Percentiles rank a stretch among this genome's conserved stretches.
phyloP scores from a whole-genome alignment of 495 filamentous ascomycete species.

The Xylaria longipes region DNA sequence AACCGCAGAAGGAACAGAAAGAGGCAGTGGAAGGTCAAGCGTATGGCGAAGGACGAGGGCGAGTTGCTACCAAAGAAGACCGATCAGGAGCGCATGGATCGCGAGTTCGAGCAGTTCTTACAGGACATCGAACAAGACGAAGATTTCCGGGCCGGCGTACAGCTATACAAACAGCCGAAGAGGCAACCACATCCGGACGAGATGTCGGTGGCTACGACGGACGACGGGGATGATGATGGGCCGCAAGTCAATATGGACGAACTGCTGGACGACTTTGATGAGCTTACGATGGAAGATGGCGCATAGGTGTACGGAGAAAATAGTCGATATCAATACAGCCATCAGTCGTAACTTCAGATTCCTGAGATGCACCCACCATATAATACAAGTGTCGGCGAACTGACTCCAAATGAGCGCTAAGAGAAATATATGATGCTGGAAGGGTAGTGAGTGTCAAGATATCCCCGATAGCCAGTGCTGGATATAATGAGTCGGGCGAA shows the following conservation, averaged over 20 bases:
- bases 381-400: neutral
- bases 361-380: neutral
- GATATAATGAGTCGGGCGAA: neutral
- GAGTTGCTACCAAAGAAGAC: slow-evolving; percentile 78
- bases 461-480: neutral
- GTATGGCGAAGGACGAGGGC: slow-evolving; percentile 87
- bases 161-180: slow-evolving; percentile 75
- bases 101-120: slow-evolving; percentile 96
- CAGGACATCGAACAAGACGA: slow-evolving; percentile 94
- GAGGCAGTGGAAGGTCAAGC: slow-evolving; percentile 91
- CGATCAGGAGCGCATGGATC: slow-evolving; percentile 82
- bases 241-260: slow-evolving; percentile 84
- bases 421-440: neutral
- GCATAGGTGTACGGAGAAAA: slow-evolving; percentile 24
- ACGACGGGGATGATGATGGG: slow-evolving; percentile 69
- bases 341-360: slow-evolving; percentile 8
- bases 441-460: neutral
- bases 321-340: slow-evolving; percentile 8
- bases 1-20: slow-evolving; percentile 81
- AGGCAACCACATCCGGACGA: slow-evolving; percentile 51
- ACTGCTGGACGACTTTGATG: slow-evolving; percentile 88
- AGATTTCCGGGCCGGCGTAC: slow-evolving; percentile 81
- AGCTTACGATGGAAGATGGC: slow-evolving; percentile 68
- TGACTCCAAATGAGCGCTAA: neutral
- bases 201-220: slow-evolving; percentile 68